These are phyloP conservation scores for Colletotrichum sp. DNA, from an alignment of 2,329 filamentous ascomycete species.

Conservation along the genomic window DNA sequence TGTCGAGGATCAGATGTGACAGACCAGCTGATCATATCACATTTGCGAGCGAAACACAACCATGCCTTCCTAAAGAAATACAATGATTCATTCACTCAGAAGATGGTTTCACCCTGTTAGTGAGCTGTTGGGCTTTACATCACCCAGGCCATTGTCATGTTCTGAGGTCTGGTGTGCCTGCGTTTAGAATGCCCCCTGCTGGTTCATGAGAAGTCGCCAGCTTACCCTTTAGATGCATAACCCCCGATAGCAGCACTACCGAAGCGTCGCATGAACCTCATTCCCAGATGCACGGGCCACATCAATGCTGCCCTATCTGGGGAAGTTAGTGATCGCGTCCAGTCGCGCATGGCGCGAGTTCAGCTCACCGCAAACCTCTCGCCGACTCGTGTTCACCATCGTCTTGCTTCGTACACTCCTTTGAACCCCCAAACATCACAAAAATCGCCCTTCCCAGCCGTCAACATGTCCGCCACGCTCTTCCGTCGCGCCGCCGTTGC, in stretches of 20 bases:
- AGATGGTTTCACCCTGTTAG: background rate
- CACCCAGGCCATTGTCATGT: background rate
- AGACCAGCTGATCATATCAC: background rate
- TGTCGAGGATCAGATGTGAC: background rate
- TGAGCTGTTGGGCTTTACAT: background rate
- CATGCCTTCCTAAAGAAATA: background rate
- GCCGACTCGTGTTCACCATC: background rate
- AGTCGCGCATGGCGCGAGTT: background rate
- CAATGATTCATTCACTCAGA: background rate
- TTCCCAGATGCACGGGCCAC: background rate
- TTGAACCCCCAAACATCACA: background rate
- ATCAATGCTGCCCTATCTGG: background rate
- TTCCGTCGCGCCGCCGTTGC: constrained; percentile 56
- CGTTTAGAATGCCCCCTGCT: background rate
- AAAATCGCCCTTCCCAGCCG: background rate
- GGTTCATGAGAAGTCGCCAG: background rate
- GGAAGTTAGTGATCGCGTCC: background rate
- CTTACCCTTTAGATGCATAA: background rate
- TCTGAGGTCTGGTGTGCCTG: background rate
- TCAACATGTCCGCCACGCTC: constrained; percentile 52
- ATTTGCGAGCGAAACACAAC: background rate
- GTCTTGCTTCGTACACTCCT: background rate
- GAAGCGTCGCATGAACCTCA: background rate
- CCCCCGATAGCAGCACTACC: background rate
- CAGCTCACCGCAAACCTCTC: background rate